phyloP scores from a whole-genome alignment of 2,329 filamentous ascomycete genomes.

The Blastomyces parvus region DNA sequence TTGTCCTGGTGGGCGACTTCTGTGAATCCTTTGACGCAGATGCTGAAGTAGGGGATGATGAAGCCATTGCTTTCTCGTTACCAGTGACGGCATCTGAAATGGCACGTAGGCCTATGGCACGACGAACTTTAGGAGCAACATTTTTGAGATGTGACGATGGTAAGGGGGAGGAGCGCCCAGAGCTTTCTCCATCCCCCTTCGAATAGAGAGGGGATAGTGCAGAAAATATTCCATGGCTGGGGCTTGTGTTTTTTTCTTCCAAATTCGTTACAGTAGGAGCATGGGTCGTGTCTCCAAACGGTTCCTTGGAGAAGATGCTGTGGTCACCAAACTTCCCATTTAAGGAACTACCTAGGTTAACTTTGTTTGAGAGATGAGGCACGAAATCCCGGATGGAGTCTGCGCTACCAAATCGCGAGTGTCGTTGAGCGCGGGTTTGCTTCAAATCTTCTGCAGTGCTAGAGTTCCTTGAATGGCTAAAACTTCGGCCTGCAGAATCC shows the following conservation, averaged over 20 bases:
- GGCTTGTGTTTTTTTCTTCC: constrained; percentile 39
- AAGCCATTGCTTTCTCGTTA: constrained; percentile 42
- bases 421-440: constrained; percentile 57
- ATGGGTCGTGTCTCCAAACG: constrained; percentile 32
- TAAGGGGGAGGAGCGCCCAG: constrained; percentile 41
- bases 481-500: constrained; percentile 29
- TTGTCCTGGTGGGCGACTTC: constrained; percentile 62
- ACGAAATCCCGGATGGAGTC: constrained; percentile 58
- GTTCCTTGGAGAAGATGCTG: constrained; percentile 46
- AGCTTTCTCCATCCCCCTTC: constrained; percentile 41
- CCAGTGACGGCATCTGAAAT: constrained; percentile 65
- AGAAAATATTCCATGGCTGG: constrained; percentile 31
- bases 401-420: constrained; percentile 69
- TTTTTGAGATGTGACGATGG: constrained; percentile 43
- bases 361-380: constrained; percentile 46
- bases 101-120: constrained; percentile 63
- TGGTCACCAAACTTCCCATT: constrained; percentile 50
- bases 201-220: constrained; percentile 41
- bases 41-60: constrained; percentile 32
- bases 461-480: constrained; percentile 57
- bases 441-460: constrained; percentile 69
- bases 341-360: constrained; percentile 54
- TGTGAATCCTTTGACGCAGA: constrained; percentile 45
- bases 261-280: constrained; percentile 50
- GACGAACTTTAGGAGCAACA: constrained; percentile 51